phyloP scores from a whole-genome alignment of 257 asterid species.

The Penstemon newberryi region DNA sequence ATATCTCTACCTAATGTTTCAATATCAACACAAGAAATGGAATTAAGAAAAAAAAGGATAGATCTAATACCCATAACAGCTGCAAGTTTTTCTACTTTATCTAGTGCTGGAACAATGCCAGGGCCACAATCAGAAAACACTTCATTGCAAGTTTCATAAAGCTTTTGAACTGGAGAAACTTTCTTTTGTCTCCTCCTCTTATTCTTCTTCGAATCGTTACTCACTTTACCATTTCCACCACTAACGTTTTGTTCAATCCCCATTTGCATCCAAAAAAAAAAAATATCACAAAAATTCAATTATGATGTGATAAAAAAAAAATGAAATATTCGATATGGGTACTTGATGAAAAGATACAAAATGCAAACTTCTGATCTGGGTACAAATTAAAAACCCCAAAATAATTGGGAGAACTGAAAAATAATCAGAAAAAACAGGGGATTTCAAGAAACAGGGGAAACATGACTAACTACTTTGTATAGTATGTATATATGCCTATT shows the following conservation, averaged over 20 bases:
- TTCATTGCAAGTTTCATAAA: constrained; percentile 69
- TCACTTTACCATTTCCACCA: constrained; percentile 49
- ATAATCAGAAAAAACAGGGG: not conserved
- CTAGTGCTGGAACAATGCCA: constrained; percentile 72
- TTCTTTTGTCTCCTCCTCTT: constrained; percentile 47
- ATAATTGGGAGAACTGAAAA: not conserved
- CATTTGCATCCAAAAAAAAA: constrained; percentile 47
- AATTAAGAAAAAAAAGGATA: not conserved
- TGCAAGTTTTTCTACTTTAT: constrained; percentile 61
- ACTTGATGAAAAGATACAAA: no score
- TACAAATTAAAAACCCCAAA: constrained; percentile 12
- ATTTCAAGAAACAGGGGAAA: not conserved
- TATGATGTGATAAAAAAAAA: constrained; percentile 18
- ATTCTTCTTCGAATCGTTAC: constrained; percentile 45
- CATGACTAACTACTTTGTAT: not conserved
- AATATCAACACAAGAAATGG: no score
- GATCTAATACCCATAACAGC: constrained; percentile 60
- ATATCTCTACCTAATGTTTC: no score
- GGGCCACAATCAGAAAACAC: constrained; percentile 86
- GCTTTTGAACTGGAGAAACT: constrained; percentile 54
- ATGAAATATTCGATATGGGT: not conserved
- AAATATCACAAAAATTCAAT: constrained; percentile 15
- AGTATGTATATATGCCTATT: not conserved
- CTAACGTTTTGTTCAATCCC: constrained; percentile 56
- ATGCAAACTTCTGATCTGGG: no score